These are phyloP conservation scores for Oldenlandia corymbosa DNA, from an alignment of 257 asterid species.

Conservation along the genomic window DNA sequence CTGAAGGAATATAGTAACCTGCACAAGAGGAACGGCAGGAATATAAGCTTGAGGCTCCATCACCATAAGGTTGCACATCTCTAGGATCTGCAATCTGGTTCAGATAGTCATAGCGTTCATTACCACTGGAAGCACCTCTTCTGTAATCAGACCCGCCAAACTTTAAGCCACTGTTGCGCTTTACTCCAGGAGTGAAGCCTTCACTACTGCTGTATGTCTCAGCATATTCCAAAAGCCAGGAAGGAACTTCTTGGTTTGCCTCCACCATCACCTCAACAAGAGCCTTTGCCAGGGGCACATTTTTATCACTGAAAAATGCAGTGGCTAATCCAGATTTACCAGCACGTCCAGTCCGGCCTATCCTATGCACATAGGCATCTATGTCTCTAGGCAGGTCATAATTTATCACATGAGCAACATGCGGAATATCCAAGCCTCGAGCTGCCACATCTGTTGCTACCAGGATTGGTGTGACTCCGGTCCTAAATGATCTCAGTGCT, in stretches of 20 bases:
- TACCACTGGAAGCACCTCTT: constrained; percentile 5
- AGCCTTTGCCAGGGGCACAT: constrained; percentile 40
- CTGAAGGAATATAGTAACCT: constrained; percentile 8
- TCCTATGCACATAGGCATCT: constrained; percentile 71
- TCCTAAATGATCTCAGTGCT: constrained; percentile 49
- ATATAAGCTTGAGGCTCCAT: constrained; percentile 7
- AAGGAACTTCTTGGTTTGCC: constrained; percentile 57
- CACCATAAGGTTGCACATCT: constrained; percentile 10
- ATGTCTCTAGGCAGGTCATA: constrained; percentile 61
- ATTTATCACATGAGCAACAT: constrained; percentile 68
- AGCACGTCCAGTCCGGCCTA: constrained; percentile 84
- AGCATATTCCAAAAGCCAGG: constrained; percentile 46
- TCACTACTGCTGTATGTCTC: constrained; percentile 22
- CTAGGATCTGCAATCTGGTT: constrained; percentile 19
- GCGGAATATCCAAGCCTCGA: constrained; percentile 66
- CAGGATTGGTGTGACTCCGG: constrained; percentile 53
- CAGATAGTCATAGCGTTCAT: constrained; percentile 13
- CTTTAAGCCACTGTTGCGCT: constrained; percentile 18
- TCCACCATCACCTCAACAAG: constrained; percentile 54
- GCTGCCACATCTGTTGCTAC: constrained; percentile 86
- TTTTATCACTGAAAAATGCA: constrained; percentile 65
- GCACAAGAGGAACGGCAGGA: constrained; percentile 8
- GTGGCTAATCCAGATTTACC: constrained; percentile 80
- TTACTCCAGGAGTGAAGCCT: constrained; percentile 20
- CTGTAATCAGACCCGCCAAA: constrained; percentile 32